Evolutionary conservation across 2,329 filamentous ascomycete species (phyloP), one percentile per base, ranked within the genome.

Genomic region (Fusarium sterilihyphosum): DNA sequence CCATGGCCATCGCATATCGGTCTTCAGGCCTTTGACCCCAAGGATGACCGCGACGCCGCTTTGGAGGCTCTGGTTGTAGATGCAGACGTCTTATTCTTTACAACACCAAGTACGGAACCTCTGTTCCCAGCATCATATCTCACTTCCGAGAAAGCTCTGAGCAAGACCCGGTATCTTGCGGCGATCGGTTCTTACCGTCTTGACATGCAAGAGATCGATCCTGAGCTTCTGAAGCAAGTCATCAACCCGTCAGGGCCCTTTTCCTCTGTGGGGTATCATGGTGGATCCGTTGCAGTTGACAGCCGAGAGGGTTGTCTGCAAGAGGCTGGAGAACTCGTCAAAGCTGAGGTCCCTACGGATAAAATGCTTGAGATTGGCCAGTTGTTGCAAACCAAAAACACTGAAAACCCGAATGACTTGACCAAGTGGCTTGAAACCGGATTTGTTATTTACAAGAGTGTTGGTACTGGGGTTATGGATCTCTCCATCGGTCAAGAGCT

Each of bases 401-500:
- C 62, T 0, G 26, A 60, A 1, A 64, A 57, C 13, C 60, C 71
- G 0, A 31, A 24, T 5, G 74, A 72, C 26, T 72, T 92, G 73
- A 83, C 84, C 46, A 87, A 90, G 41, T 93, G 91, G 90, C 77
- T 92, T 58, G 85, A 88, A 69, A 85, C 84, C 53, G 92, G 91
- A 0, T 91, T 92, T 78, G 88, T 93, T 2, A 88, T 93, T 40
- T 93, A 91, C 78, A 93, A 93, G 85, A 89, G 89, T 73, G 91
- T 93, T 7, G 92, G 92, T 0, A 80, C 93, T 62, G 91, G 91
- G 1, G 79, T 93, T 69, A 93, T 92, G 90, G 92, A 93, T 82
- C 82, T 93, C 41, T 88, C 91, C 6, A 89, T 92, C 11, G 91
- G 90, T 1, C 84, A 84, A 35, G 87, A 91, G 75, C 75, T 93